Base-by-base conservation (phyloP, 305 asterid species). In the Vinca major region DNA sequence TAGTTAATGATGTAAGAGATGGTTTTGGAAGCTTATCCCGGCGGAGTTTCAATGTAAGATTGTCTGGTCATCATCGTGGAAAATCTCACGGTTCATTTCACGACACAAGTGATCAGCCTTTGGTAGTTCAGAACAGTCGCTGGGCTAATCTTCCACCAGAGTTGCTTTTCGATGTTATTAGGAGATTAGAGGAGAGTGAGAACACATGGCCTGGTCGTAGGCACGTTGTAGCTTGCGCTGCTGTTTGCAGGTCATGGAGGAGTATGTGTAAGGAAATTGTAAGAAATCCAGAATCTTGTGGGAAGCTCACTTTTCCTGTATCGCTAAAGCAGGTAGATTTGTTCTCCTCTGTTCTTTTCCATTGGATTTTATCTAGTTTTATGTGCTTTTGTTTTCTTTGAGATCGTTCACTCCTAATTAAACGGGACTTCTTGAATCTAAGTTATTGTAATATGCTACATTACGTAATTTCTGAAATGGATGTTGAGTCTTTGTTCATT, bases 71-170 rank as follows among this genome's bases (percentile, higher is more conserved):
- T 82, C 79, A 81, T 71, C 82, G 94, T 51, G 98, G 96, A 57
- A 86, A 86, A 74, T 90, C 98, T 39, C 88, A 87, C 3, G 86
- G 90, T 66, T 92, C 98, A 0, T 86, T 85, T 73, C 88, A 82
- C 26, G 92, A 88, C 56, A 71, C 83, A 40, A 81, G 62, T 73
- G 95, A 87, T 57, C 90, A 82, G 53, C 84, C 91, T 58, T 74
- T 84, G 78, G 83, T 88, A 13, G 66, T 87, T 71, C 94, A 90
- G 80, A 85, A 80, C 70, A 87, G 97, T 65, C 78, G 76, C 26
- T 92, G 98, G 98, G 95, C 97, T 72, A 92, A 92, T 74, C 92
- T 92, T 52, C 98, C 98, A 9, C 94, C 95, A 0, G 98, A 92
- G 82, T 82, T 92, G 55, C 95, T 92, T 66, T 90, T 75, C 57